phyloP scores from a whole-genome alignment of 2,329 filamentous ascomycete species.

The Tolypocladium nubicola region DNA sequence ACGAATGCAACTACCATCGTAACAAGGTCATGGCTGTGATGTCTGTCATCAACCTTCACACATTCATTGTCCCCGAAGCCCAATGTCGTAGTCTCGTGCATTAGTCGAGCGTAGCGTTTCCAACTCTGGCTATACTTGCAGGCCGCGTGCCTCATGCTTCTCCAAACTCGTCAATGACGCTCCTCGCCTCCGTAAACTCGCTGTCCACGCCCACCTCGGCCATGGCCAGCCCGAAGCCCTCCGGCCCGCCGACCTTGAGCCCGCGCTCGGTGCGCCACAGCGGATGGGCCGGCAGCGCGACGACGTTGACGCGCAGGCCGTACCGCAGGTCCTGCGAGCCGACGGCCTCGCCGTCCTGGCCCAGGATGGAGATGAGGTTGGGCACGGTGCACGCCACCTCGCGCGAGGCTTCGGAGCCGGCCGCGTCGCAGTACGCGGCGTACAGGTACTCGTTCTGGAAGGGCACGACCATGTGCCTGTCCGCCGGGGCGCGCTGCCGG shows the following conservation, averaged over 20 bases:
- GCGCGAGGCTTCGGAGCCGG: conserved; percentile 16
- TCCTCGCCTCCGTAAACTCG: background rate
- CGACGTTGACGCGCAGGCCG: conserved; percentile 37
- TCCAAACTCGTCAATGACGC: conserved; percentile 6
- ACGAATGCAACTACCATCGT: background rate
- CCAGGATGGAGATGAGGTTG: conserved; percentile 24
- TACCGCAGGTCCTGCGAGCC: conserved; percentile 40
- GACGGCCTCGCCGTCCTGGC: conserved; percentile 35
- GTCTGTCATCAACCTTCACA: background rate
- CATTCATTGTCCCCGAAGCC: no score
- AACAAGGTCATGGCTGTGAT: no score
- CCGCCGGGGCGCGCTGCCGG: conserved; percentile 5
- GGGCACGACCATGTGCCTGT: conserved; percentile 25
- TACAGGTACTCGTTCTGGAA: conserved; percentile 32
- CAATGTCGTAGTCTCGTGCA: no score
- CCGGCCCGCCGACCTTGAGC: conserved; percentile 21
- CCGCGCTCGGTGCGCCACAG: conserved; percentile 33
- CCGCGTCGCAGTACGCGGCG: conserved; percentile 20
- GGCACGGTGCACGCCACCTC: conserved; percentile 24
- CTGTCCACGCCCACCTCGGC: conserved; percentile 2
- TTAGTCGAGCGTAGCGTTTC: no score
- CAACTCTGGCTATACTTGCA: no score
- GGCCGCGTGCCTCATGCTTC: background rate
- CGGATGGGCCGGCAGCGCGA: conserved; percentile 37
- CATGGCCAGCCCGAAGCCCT: conserved; percentile 16